These are phyloP conservation scores for Aspergillus sp. DNA, from an alignment of 2,329 filamentous ascomycete genomes.

Conservation along the genomic window DNA sequence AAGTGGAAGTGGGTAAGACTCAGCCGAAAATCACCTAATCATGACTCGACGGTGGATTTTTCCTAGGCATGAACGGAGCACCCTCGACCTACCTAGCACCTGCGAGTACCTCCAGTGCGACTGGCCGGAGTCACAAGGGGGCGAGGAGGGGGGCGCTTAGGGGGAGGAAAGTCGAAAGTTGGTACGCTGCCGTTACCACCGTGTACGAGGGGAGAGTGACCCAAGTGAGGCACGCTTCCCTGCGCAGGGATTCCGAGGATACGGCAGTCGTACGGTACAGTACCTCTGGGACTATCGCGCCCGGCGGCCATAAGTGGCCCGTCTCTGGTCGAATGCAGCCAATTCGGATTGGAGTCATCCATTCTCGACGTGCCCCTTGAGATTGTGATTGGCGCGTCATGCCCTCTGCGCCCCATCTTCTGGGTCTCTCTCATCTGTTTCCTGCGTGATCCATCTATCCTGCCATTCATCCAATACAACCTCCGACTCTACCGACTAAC, in stretches of 20 bases:
- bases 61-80: neutral
- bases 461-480: too few species aligned
- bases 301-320: neutral
- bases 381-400: conserved; percentile 2
- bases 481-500: neutral
- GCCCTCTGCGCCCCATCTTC: conserved; percentile 1
- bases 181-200: too few species aligned
- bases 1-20: neutral
- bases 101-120: conserved; percentile 1
- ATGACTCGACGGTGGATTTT: conserved; percentile 4
- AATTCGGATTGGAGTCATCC: conserved; percentile 4
- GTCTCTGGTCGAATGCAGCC: conserved; percentile 1
- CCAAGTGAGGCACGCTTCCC: too few species aligned
- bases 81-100: too few species aligned
- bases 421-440: neutral
- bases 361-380: neutral
- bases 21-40: conserved; percentile 4
- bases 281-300: neutral
- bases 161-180: too few species aligned
- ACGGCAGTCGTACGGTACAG: neutral
- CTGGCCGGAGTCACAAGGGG: conserved; percentile 5
- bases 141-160: neutral
- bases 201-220: neutral
- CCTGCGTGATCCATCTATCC: too few species aligned
- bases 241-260: too few species aligned